Conservation (phyloP, 1,284 basidiomycete species). For the Rhodotorula mucilaginosa region DNA sequence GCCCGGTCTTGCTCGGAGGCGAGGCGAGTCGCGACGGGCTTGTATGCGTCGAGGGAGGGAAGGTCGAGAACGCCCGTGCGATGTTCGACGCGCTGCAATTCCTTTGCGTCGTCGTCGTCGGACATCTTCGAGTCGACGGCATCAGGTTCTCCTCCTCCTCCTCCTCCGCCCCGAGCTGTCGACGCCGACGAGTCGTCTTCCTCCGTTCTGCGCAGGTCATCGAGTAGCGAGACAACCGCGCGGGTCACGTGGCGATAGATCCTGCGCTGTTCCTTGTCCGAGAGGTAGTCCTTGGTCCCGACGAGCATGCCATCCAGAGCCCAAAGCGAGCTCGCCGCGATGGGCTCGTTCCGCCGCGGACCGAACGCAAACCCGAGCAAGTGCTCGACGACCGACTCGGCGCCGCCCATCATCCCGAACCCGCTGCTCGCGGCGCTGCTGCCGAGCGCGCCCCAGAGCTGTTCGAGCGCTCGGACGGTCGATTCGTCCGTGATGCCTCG, state of each 20-base stretch:
- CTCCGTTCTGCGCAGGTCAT: constrained; percentile 49
- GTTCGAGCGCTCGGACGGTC: constrained; percentile 51
- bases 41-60: constrained; percentile 42
- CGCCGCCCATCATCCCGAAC: constrained; percentile 46
- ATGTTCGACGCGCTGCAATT: constrained; percentile 13
- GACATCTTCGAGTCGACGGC: not conserved
- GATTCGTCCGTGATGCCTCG: constrained; percentile 1
- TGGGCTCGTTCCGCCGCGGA: constrained; percentile 49
- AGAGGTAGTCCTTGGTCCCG: constrained; percentile 51
- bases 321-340: constrained; percentile 60
- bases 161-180: not conserved
- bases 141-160: not conserved
- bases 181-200: not conserved
- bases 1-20: constrained; percentile 43
- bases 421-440: constrained; percentile 56
- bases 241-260: constrained; percentile 63
- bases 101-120: not conserved
- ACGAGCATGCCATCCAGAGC: constrained; percentile 68
- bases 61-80: constrained; percentile 17
- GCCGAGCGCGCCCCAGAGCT: constrained; percentile 72
- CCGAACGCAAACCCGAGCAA: constrained; percentile 62
- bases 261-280: constrained; percentile 61
- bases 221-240: constrained; percentile 68
- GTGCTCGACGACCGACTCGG: constrained; percentile 75
- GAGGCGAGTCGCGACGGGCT: constrained; percentile 41